Evolutionary conservation across 1,284 basidiomycete species (phyloP), one percentile per base, ranked within the genome.

Genomic region (Acaromyces ingoldii): DNA sequence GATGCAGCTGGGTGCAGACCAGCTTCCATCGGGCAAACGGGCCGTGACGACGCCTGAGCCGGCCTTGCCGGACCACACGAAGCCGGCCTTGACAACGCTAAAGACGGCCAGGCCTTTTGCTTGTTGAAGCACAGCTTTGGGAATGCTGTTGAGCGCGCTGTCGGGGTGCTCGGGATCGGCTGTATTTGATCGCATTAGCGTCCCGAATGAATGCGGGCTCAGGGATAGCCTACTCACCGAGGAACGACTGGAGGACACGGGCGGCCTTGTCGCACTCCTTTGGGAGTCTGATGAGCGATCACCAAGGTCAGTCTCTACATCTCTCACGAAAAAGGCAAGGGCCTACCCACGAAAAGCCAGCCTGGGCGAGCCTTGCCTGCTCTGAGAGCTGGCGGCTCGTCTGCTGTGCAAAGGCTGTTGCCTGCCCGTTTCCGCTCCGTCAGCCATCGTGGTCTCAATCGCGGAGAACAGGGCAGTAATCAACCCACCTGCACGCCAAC

Each of bases 1-100:
- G 74, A 98, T 95, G 78, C 92, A 96, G 38, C 87, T 91, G 0
- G 93, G 93, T 1, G 92, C 92, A 42, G 88, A 91, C 93, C 93
- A 97, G 19, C 88, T 91, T 57, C 93, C 95, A 72, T 97, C 92
- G 3, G 89, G 88, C 31, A 97, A 83, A 15, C 95, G 85, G 9
- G 93, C 89, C 67, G 96, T 87, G 73, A 98, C 91, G 54, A 98
- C 78, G 7, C 93, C 93, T 0, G 88, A 91, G 31, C 93, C 93
- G 1, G 89, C 91, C 77, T 92, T 93, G 47, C 91, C 93, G 7
- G 89, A 91, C 81, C 96, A 95, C 52, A 96, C 84, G 79, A 96
- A 96, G 1, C 92, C 91, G 1, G 75, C 76, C 67, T 82, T 82
- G 75, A 96, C 78, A 24, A 97, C 90, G 65, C 91, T 90, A 82